Percentiles rank a stretch among this genome's conserved stretches.
These are phyloP conservation scores for Geranium incanum DNA, from an alignment of 441 rosid species.

Conservation along the genomic window DNA sequence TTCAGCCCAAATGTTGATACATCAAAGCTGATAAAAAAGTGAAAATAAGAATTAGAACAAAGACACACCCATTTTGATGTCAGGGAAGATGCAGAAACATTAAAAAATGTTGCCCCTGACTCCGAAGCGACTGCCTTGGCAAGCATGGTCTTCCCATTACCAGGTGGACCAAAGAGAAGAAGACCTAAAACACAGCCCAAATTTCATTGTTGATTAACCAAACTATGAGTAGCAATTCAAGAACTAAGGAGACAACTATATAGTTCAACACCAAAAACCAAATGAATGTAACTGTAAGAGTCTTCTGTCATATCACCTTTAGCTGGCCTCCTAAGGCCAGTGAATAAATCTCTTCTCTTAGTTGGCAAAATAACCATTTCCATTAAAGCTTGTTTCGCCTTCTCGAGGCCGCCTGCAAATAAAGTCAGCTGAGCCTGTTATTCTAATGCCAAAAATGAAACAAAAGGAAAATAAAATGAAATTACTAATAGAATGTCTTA, in stretches of 20 bases:
- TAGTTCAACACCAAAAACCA: not conserved
- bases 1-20: too few species aligned
- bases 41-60: constrained; percentile 13
- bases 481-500: constrained; percentile 28
- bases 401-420: constrained; percentile 79
- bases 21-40: not conserved
- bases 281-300: constrained; percentile 6
- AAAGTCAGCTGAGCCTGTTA: constrained; percentile 16
- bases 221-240: not conserved
- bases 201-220: not conserved
- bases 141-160: constrained; percentile 97
- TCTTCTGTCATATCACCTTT: constrained; percentile 45
- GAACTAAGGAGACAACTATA: not conserved
- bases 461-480: constrained; percentile 6
- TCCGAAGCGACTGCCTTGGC: constrained; percentile 96
- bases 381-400: constrained; percentile 84
- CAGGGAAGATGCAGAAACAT: constrained; percentile 84
- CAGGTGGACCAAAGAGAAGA: constrained; percentile 96
- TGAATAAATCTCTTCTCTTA: constrained; percentile 80
- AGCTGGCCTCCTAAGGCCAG: constrained; percentile 89
- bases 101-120: constrained; percentile 89
- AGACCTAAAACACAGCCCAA: constrained; percentile 40
- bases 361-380: constrained; percentile 95
- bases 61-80: constrained; percentile 87
- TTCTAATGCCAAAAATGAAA: constrained; percentile 9